Conservation (phyloP, 495 filamentous ascomycete genomes). For the Chaetomium tenue region DNA sequence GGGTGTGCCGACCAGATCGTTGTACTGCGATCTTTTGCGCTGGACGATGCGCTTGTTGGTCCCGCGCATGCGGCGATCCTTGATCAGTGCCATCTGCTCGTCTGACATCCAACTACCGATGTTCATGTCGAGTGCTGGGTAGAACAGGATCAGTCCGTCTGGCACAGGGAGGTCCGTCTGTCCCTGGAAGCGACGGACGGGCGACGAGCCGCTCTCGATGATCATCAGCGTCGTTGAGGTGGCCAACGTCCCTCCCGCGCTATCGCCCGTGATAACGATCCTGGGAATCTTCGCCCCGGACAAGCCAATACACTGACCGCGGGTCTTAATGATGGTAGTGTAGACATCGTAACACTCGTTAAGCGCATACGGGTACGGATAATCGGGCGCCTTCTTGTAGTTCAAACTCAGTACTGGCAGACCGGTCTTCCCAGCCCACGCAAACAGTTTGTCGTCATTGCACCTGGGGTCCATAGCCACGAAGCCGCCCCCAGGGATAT, state of each 20-base stretch:
- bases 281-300: constrained; percentile 68
- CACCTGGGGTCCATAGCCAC: constrained; percentile 91
- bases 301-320: constrained; percentile 78
- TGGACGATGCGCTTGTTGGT: constrained; percentile 73
- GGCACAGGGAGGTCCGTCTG: constrained; percentile 69
- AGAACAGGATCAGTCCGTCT: constrained; percentile 79
- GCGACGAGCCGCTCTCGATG: constrained; percentile 64
- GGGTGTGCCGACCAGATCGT: constrained; percentile 59
- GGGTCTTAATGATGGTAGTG: constrained; percentile 69
- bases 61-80: constrained; percentile 72
- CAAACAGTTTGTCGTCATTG: constrained; percentile 87
- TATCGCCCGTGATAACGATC: constrained; percentile 84
- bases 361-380: constrained; percentile 89
- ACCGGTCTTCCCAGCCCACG: constrained; percentile 82
- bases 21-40: constrained; percentile 69
- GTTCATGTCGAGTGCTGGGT: constrained; percentile 89
- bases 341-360: constrained; percentile 98
- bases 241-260: constrained; percentile 88
- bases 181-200: constrained; percentile 55
- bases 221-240: constrained; percentile 83
- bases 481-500: constrained; percentile 92
- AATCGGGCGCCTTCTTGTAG: constrained; percentile 92
- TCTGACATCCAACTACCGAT: constrained; percentile 99
- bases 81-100: constrained; percentile 92
- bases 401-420: constrained; percentile 86